phyloP scores from a whole-genome alignment of 2,329 filamentous ascomycete genomes.

The Venturia oleaginea region DNA sequence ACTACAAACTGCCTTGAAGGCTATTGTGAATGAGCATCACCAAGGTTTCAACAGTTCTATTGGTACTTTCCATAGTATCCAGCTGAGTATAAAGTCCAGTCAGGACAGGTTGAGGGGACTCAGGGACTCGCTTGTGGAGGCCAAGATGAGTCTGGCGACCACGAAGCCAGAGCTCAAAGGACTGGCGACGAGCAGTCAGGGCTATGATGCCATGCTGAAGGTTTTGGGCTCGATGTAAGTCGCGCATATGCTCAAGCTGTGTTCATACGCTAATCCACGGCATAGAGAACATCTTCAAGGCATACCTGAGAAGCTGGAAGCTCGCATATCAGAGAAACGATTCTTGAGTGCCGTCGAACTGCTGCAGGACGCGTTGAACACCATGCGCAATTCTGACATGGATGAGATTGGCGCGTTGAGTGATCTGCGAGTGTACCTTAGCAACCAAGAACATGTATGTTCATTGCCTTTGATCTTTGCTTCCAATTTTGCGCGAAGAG shows the following conservation, averaged over 20 bases:
- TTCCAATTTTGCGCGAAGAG: not conserved
- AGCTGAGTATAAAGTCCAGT: slow-evolving; percentile 80
- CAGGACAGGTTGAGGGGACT: slow-evolving; percentile 76
- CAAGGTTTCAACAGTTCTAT: slow-evolving; percentile 99
- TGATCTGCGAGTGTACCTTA: slow-evolving; percentile 78
- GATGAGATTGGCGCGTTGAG: slow-evolving; percentile 83
- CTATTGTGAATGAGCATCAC: slow-evolving; percentile 96
- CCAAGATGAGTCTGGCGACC: slow-evolving; percentile 71
- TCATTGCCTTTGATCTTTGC: slow-evolving; percentile 6
- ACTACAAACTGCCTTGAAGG: slow-evolving; percentile 85
- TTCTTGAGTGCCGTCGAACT: slow-evolving; percentile 91
- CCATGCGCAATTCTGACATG: slow-evolving; percentile 77
- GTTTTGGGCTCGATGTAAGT: slow-evolving; percentile 62
- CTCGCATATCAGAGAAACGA: slow-evolving; percentile 89
- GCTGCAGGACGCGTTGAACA: slow-evolving; percentile 74
- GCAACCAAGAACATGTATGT: slow-evolving; percentile 72
- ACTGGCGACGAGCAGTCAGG: slow-evolving; percentile 76
- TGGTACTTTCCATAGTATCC: slow-evolving; percentile 97
- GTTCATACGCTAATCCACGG: not conserved
- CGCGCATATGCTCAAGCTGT: not conserved
- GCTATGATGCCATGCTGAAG: slow-evolving; percentile 83
- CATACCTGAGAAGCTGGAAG: slow-evolving; percentile 86
- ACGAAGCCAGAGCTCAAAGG: slow-evolving; percentile 89
- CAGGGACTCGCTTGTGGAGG: slow-evolving; percentile 71
- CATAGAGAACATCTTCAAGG: slow-evolving; percentile 69